These are phyloP conservation scores for Aspergillus arachidicola DNA, from an alignment of 2,329 filamentous ascomycete species.

Conservation along the genomic window DNA sequence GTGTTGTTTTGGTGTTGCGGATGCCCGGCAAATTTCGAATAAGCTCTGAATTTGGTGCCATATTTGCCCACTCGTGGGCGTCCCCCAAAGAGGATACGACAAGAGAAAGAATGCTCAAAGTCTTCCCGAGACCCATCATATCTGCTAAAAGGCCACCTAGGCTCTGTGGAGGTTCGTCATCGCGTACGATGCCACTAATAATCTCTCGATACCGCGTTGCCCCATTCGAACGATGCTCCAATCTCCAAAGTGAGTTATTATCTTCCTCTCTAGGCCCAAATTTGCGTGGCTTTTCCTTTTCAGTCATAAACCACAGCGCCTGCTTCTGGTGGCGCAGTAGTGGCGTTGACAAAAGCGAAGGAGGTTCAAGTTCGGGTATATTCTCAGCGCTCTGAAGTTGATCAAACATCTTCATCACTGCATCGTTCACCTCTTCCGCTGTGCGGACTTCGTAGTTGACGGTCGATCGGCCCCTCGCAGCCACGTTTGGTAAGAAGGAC, in stretches of 20 bases:
- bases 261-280: slow-evolving; percentile 61
- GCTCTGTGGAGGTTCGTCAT: slow-evolving; percentile 64
- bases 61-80: slow-evolving; percentile 63
- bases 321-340: slow-evolving; percentile 88
- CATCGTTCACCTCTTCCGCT: slow-evolving; percentile 81
- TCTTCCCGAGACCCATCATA: slow-evolving; percentile 90
- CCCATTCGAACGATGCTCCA: slow-evolving; percentile 59
- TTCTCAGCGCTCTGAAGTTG: slow-evolving; percentile 75
- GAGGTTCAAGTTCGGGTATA: slow-evolving; percentile 72
- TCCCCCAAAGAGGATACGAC: slow-evolving; percentile 67
- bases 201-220: slow-evolving; percentile 74
- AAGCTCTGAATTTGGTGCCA: slow-evolving; percentile 50
- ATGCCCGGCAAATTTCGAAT: slow-evolving; percentile 36
- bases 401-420: slow-evolving; percentile 87
- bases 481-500: slow-evolving; percentile 23
- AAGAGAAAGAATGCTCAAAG: slow-evolving; percentile 80
- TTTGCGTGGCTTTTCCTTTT: slow-evolving; percentile 70
- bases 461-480: slow-evolving; percentile 26
- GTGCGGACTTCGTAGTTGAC: slow-evolving; percentile 59
- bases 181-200: slow-evolving; percentile 72
- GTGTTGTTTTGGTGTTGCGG: slow-evolving; percentile 74
- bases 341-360: slow-evolving; percentile 62
- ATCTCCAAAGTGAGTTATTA: slow-evolving; percentile 77
- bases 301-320: slow-evolving; percentile 81
- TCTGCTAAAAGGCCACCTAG: slow-evolving; percentile 77